Evolutionary conservation across 768 basidiomycete species (phyloP).

Genomic region (Boletus subparvulus): DNA sequence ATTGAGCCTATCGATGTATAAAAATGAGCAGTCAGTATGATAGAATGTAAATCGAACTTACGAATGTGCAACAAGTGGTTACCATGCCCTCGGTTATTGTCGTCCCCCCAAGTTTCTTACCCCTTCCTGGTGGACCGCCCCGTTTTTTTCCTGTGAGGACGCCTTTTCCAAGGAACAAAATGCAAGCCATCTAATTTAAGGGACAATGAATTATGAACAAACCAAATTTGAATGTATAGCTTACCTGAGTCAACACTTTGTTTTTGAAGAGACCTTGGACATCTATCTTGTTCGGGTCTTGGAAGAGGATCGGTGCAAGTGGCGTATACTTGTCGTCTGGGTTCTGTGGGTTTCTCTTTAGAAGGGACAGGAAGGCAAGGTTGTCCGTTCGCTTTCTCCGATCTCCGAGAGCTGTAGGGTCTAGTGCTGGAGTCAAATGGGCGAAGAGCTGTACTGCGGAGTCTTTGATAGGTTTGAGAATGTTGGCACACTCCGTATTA

Average conservation of each 20-base stretch:
- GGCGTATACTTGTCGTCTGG: background rate
- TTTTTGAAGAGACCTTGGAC: background rate
- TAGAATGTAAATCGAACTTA: no score
- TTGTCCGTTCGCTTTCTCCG: background rate
- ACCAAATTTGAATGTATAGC: background rate
- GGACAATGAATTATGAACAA: background rate
- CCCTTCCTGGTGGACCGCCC: background rate
- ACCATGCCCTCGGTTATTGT: no score
- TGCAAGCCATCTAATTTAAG: background rate
- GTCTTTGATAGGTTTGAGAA: background rate
- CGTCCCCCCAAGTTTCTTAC: no score
- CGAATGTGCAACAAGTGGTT: no score
- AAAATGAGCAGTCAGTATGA: no score
- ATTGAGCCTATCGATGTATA: no score
- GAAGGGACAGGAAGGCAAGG: background rate
- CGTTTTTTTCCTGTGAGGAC: background rate
- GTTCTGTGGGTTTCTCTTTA: background rate
- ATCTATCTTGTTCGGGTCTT: background rate
- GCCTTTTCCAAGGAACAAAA: background rate
- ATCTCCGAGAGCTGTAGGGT: background rate
- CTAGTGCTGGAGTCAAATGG: background rate
- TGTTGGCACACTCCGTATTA: background rate
- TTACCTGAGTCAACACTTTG: background rate
- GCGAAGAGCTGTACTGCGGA: background rate
- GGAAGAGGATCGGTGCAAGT: background rate